Evolutionary conservation across 495 filamentous ascomycete species (phyloP).

Genomic region (Hypoxylon rickii): DNA sequence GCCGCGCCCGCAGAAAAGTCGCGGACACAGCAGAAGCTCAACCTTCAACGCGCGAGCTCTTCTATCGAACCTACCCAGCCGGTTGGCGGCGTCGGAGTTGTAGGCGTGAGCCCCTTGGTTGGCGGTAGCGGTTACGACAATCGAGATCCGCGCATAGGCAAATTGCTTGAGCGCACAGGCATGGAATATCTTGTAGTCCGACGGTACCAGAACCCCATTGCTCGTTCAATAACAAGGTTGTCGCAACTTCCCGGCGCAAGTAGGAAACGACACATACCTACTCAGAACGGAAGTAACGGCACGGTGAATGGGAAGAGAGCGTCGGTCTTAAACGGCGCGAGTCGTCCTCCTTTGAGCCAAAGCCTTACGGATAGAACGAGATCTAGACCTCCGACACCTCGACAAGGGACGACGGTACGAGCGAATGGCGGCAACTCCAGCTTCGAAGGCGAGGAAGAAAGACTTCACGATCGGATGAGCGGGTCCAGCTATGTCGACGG

Average conservation of each 20-base stretch:
- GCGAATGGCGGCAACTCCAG: conserved; percentile 43
- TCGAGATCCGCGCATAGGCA: conserved; percentile 57
- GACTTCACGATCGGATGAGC: conserved; percentile 45
- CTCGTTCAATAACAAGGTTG: conserved; percentile 59
- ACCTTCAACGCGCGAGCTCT: conserved; percentile 69
- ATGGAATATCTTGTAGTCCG: conserved; percentile 71
- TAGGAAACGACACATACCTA: conserved; percentile 51
- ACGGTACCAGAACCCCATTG: conserved; percentile 68
- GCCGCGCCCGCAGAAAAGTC: conserved; percentile 56
- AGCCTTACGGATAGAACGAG: conserved; percentile 39
- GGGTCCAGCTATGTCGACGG: conserved; percentile 48
- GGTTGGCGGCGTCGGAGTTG: conserved; percentile 43
- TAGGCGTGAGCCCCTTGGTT: conserved; percentile 42
- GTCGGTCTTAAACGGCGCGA: conserved; percentile 30
- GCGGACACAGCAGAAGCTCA: conserved; percentile 72
- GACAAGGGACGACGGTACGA: conserved; percentile 36
- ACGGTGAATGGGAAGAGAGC: conserved; percentile 31
- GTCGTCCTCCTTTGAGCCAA: conserved; percentile 46
- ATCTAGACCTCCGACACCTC: conserved; percentile 38
- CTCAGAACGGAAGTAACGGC: conserved; percentile 35
- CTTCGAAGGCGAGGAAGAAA: conserved; percentile 44
- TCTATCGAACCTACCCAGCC: conserved; percentile 61
- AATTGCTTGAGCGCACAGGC: conserved; percentile 63
- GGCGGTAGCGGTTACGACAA: conserved; percentile 49
- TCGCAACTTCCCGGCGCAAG: conserved; percentile 52